Conservation (phyloP, 495 filamentous ascomycete genomes). For the Penicillium chermesinum region DNA sequence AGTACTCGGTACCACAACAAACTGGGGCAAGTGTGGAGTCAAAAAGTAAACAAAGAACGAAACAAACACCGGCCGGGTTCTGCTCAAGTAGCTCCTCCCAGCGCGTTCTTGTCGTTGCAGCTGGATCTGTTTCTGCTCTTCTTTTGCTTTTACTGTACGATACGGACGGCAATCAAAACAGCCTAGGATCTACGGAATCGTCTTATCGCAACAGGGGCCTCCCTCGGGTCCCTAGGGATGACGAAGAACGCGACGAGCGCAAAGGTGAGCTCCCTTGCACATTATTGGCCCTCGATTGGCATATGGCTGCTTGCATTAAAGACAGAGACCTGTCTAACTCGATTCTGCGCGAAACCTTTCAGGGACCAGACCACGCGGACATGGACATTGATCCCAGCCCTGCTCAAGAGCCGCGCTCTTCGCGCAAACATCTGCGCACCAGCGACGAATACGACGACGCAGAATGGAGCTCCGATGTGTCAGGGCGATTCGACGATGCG, state of each 20-base stretch:
- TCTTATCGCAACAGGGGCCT: background rate
- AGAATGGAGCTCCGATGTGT: conserved; percentile 29
- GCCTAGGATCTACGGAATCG: background rate
- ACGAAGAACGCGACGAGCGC: conserved; percentile 7
- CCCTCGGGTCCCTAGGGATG: conserved; percentile 16
- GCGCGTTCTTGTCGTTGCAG: too few species aligned
- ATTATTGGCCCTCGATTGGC: conserved; percentile 5
- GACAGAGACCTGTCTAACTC: conserved; percentile 10
- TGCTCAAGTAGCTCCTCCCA: background rate
- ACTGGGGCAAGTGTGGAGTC: conserved; percentile 26
- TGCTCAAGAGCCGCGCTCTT: conserved; percentile 20
- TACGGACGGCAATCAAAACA: too few species aligned
- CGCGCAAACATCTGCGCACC: conserved; percentile 31
- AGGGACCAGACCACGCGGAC: conserved; percentile 7
- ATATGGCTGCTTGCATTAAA: conserved; percentile 2
- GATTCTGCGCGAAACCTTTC: background rate
- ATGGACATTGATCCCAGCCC: conserved; percentile 21
- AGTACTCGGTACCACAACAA: conserved; percentile 24
- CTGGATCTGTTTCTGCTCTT: background rate
- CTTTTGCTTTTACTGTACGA: background rate
- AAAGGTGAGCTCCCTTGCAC: conserved; percentile 17
- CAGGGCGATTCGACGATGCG: conserved; percentile 41
- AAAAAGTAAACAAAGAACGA: conserved; percentile 12
- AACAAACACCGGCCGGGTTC: conserved; percentile 2
- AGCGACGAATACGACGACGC: conserved; percentile 16